phyloP scores from a whole-genome alignment of 176 grass and related monocot genomes.

The Rhynchospora tenuis region DNA sequence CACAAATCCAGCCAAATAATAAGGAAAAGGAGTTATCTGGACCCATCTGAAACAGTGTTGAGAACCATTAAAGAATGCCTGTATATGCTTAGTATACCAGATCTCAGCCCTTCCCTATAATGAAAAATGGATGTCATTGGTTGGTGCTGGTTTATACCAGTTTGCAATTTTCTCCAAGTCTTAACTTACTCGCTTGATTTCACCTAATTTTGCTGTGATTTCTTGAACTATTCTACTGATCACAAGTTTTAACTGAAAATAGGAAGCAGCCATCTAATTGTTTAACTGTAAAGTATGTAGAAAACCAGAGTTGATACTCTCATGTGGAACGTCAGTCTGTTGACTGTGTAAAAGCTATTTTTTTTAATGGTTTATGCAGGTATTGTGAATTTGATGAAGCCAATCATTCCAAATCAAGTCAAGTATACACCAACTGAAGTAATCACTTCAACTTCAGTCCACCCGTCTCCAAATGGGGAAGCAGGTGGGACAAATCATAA shows the following conservation, averaged over 20 bases:
- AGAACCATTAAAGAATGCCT: not conserved
- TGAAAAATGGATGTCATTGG: not conserved
- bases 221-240: no score
- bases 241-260: no score
- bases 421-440: slow-evolving; percentile 16
- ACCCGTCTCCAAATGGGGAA: slow-evolving; percentile 21
- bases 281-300: no score
- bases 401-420: slow-evolving; percentile 11
- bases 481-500: slow-evolving; percentile 13
- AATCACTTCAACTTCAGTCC: not conserved
- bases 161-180: not conserved
- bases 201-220: no score
- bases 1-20: no score
- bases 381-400: slow-evolving; percentile 14
- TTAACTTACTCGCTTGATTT: no score
- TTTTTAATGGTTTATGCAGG: slow-evolving; percentile 22
- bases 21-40: no score
- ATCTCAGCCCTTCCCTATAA: not conserved
- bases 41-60: no score
- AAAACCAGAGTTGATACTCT: no score
- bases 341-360: not conserved
- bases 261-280: no score
- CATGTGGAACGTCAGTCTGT: no score
- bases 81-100: not conserved
- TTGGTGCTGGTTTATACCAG: not conserved